phyloP scores from a whole-genome alignment of 768 basidiomycete genomes.

The Xerocomellus amylosporus region DNA sequence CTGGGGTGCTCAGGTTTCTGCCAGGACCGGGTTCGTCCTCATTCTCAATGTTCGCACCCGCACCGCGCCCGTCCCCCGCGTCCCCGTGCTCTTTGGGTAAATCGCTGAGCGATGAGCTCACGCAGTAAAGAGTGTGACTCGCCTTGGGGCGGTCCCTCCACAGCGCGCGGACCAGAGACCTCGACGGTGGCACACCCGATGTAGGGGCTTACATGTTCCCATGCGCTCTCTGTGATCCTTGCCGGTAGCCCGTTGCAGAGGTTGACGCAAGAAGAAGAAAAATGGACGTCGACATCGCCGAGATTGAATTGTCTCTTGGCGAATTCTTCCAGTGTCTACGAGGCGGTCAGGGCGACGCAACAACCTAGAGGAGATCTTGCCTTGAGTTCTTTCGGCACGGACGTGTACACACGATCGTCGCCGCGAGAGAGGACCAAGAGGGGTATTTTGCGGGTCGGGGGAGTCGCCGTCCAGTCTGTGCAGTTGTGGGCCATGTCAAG shows the following conservation, averaged over 20 bases:
- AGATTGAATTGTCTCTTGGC: constrained; percentile 22
- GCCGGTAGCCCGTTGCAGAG: constrained; percentile 20
- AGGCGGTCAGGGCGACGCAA: not conserved
- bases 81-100: not conserved
- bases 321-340: constrained; percentile 16
- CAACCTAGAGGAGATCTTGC: not conserved
- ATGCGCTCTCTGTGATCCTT: constrained; percentile 20
- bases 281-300: constrained; percentile 8
- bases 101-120: not conserved
- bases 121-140: not conserved
- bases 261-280: constrained; percentile 23
- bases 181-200: constrained; percentile 27
- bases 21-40: not conserved
- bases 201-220: constrained; percentile 15
- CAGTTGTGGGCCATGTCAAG: constrained; percentile 26
- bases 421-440: constrained; percentile 20
- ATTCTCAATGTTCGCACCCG: not conserved
- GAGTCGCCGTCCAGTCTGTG: constrained; percentile 21
- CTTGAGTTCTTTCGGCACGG: constrained; percentile 17
- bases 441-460: constrained; percentile 20
- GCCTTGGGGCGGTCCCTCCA: constrained; percentile 2
- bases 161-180: not conserved
- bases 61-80: not conserved
- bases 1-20: not conserved
- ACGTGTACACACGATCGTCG: constrained; percentile 16